Evolutionary conservation across 2,329 filamentous ascomycete species (phyloP), one percentile per base, ranked within the genome.

Genomic region (Metarhizium brunneum): DNA sequence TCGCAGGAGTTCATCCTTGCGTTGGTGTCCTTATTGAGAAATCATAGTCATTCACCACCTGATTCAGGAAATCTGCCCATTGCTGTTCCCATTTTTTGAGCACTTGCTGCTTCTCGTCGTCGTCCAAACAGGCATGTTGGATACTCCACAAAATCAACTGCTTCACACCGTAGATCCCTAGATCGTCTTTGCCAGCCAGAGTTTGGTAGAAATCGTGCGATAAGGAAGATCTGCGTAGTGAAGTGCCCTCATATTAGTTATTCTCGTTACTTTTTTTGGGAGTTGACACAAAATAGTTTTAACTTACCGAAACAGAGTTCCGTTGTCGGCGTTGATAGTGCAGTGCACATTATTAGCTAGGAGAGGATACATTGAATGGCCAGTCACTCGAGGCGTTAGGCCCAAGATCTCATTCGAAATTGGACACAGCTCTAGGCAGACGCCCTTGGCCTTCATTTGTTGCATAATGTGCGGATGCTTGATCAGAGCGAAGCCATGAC

Each of bases 151-250:
- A 69, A 16, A 75, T 74, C 25, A 86, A 76, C 68, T 90, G 86
- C 65, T 86, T 85, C 84, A 86, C 88, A 47, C 86, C 86, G 59
- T 81, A 81, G 0, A 91, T 68, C 18, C 77, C 80, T 78, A 90
- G 88, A 56, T 82, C 77, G 13, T 77, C 74, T 48, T 82, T 83
- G 50, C 87, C 87, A 7, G 87, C 78, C 76, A 90, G 83, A 57
- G 85, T 78, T 65, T 91, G 87, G 66, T 90, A 90, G 65, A 90
- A 90, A 64, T 91, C 87, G 60, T 90, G 85, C 1, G 84, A 86
- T 47, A 90, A 76, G 2, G 83, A 83, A 14, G 86, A 88, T 59
- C 84, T 88, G 56, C 20, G 42, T n/a, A 25, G 32, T 52, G 45
- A 30, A n/a, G 20, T 20, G 16, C 3, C 7, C 20, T 5, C 35